Conservation (phyloP, 345 rosid genomes). For the Rhodomyrtus tomentosa region DNA sequence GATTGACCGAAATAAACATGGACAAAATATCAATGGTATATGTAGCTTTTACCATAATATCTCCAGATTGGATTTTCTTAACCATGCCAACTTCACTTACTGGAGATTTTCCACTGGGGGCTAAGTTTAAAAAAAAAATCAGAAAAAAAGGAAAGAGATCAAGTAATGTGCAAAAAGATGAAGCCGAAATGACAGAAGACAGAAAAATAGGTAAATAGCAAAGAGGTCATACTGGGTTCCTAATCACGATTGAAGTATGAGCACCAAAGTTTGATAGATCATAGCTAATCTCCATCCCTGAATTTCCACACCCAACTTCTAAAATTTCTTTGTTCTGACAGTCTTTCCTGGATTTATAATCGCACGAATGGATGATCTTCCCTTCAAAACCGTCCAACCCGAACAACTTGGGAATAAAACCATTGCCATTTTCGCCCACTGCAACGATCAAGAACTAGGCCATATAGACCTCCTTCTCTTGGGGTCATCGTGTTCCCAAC, state of each 20-base stretch:
- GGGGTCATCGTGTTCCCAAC: background rate
- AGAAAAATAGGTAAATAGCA: no score
- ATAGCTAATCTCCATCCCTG: constrained; percentile 17
- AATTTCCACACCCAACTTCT: constrained; percentile 18
- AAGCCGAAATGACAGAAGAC: no score
- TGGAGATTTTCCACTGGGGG: background rate
- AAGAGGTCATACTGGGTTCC: background rate
- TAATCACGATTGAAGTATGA: background rate
- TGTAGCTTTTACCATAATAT: constrained; percentile 3
- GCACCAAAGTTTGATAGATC: constrained; percentile 7
- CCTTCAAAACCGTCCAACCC: constrained; percentile 7
- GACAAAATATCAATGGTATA: background rate
- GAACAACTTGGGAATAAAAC: background rate
- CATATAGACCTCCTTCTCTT: background rate
- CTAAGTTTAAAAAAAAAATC: no score
- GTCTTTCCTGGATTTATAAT: background rate
- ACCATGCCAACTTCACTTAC: background rate
- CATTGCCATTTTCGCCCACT: constrained; percentile 9
- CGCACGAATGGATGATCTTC: constrained; percentile 4
- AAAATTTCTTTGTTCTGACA: constrained; percentile 1
- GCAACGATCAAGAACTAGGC: constrained; percentile 8
- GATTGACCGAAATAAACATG: background rate
- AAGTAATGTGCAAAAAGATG: no score
- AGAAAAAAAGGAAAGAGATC: no score
- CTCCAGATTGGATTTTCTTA: background rate